phyloP scores from a whole-genome alignment of 768 basidiomycete genomes.

The Cyathus striatus region DNA sequence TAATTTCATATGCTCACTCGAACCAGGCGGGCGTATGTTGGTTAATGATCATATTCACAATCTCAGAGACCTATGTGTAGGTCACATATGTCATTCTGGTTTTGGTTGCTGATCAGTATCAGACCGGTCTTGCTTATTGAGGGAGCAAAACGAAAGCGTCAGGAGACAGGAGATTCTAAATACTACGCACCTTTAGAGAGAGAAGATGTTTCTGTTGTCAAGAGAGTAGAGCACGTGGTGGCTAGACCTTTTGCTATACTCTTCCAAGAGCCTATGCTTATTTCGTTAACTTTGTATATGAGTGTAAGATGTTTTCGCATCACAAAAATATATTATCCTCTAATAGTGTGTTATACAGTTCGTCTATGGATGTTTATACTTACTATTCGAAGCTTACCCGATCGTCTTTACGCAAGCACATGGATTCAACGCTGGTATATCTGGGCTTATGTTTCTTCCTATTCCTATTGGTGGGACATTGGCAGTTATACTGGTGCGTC shows the following conservation, averaged over 20 bases:
- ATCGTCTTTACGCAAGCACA: constrained; percentile 52
- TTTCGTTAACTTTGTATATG: constrained; percentile 58
- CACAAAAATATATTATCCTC: background rate
- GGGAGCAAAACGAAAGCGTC: constrained; percentile 44
- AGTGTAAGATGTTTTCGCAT: constrained; percentile 30
- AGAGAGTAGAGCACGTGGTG: constrained; percentile 41
- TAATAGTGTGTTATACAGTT: constrained; percentile 30
- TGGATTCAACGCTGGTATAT: constrained; percentile 44
- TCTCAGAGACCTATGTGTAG: constrained; percentile 66
- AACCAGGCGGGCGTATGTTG: constrained; percentile 46
- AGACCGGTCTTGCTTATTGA: constrained; percentile 53
- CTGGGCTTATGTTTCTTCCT: constrained; percentile 59
- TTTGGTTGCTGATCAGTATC: constrained; percentile 1
- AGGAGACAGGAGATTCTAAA: constrained; percentile 44
- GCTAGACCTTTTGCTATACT: constrained; percentile 61
- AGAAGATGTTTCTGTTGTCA: constrained; percentile 26
- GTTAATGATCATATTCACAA: constrained; percentile 43
- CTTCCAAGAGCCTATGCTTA: constrained; percentile 61
- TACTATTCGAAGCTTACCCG: constrained; percentile 59
- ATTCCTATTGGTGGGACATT: constrained; percentile 47
- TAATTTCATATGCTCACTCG: background rate
- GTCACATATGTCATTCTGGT: constrained; percentile 8
- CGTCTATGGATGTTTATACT: constrained; percentile 57
- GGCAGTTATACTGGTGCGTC: constrained; percentile 37
- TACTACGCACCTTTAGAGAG: constrained; percentile 51